Evolutionary conservation across 176 grass and related monocot genomes (phyloP), one percentile per base, ranked within the genome.

Genomic region (Carex myosuroides): DNA sequence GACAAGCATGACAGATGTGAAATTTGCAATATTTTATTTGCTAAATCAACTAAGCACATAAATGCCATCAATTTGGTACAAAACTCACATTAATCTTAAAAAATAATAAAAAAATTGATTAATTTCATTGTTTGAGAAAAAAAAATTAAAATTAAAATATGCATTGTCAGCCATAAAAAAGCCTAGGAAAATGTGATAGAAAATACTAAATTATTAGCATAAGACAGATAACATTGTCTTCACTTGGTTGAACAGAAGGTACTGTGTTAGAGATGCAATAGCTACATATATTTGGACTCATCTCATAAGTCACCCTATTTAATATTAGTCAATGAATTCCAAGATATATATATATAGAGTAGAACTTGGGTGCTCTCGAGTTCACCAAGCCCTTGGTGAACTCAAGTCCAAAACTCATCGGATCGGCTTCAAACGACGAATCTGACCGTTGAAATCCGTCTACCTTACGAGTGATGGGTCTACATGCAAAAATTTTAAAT

Each of bases 161-260:
- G 10, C 44, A 17, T 69, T 70, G 6, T 3, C 13, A 18, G 46
- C 70, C 46, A 22, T 0, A 74, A 50, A 74, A 0, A 26, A 26
- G 54, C 54, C 5, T 26, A 7, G 7, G 18, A 14, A 54, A 3
- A 75, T 54, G 12, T 14, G 44, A 54, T 26, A 8, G 13, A 24
- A 29, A 29, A 29, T 29, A 29, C 29, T 1, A 29, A 29, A 50
- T 75, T 75, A 75, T 13, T 75, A 1, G 46, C 14, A 80, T 13
- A 66, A 65, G 59, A 66, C 80, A 1, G 22, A 24, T 24, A 26
- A 26, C 18, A 50, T 65, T 65, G 80, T 82, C 80, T 29, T 82
- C 8, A 66, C 80, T 65, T 66, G 2, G 58, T 82, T 82, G 33
- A 82, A 66, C 58, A 44, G 80, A 82, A n/a, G 59, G 59, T 60